Evolutionary conservation across 2,329 filamentous ascomycete genomes (phyloP).

Genomic region (Hansfordia pulvinata): DNA sequence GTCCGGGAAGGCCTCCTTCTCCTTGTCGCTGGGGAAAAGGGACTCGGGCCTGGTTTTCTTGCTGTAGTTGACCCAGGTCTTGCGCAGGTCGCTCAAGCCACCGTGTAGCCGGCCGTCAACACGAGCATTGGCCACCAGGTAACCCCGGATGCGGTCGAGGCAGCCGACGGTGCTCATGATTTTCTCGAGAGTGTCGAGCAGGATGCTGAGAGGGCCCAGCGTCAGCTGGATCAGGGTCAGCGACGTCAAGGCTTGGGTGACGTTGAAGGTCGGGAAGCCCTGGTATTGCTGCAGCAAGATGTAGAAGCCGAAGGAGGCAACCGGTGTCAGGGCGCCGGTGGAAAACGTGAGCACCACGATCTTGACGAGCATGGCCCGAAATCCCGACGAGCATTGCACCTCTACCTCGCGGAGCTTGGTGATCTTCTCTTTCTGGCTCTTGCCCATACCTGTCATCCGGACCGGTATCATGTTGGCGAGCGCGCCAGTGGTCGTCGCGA

Average conservation of each 20-base stretch:
- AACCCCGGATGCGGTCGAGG: neutral
- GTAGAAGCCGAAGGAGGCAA: slow-evolving; percentile 1
- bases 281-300: neutral
- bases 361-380: slow-evolving; percentile 1
- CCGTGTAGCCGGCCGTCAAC: neutral
- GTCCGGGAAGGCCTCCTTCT: no score
- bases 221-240: no score
- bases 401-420: slow-evolving; percentile 1
- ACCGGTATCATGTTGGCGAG: neutral
- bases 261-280: neutral
- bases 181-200: no score
- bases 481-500: neutral
- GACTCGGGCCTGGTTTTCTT: no score
- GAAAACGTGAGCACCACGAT: neutral
- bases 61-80: no score
- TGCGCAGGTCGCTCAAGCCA: no score
- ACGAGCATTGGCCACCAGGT: neutral
- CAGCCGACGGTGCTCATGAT: no score
- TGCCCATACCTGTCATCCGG: neutral
- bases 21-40: no score
- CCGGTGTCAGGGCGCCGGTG: neutral
- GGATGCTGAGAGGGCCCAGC: no score
- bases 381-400: neutral
- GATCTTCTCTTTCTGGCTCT: neutral
- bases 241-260: neutral